Conservation (phyloP, 805 yeast species). For the Metschnikowia proteae region DNA sequence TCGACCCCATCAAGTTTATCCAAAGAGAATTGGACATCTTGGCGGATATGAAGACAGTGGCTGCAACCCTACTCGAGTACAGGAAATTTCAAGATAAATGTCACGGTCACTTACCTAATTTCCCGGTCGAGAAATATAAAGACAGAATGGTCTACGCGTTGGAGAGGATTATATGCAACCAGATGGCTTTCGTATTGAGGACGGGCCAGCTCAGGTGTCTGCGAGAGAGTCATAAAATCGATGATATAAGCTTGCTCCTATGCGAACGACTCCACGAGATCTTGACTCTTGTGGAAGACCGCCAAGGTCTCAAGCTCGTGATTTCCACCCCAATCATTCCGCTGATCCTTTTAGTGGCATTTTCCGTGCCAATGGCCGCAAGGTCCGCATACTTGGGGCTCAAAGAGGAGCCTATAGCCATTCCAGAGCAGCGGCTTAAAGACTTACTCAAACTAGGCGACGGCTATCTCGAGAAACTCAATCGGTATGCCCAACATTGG, state of each 20-base stretch:
- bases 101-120: constrained; percentile 8
- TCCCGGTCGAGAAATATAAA: constrained; percentile 11
- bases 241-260: constrained; percentile 10
- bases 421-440: not conserved
- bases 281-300: constrained; percentile 11
- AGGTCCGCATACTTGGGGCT: constrained; percentile 9
- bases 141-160: constrained; percentile 14
- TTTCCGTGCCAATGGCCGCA: constrained; percentile 16
- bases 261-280: constrained; percentile 10
- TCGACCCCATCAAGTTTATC: constrained; percentile 11
- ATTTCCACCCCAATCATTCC: constrained; percentile 16
- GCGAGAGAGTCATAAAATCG: constrained; percentile 9
- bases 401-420: not conserved
- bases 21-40: constrained; percentile 9
- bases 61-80: not conserved
- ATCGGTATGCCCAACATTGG: constrained; percentile 13
- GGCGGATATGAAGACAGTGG: constrained; percentile 3
- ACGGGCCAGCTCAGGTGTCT: constrained; percentile 14
- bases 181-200: constrained; percentile 14
- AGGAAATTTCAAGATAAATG: not conserved
- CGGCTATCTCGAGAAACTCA: constrained; percentile 10
- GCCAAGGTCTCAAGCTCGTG: constrained; percentile 13
- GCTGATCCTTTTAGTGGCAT: constrained; percentile 16
- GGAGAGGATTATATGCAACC: constrained; percentile 13
- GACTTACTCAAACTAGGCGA: constrained; percentile 5